Evolutionary conservation across 2,329 filamentous ascomycete species (phyloP).

Genomic region (Penicillium sp.): DNA sequence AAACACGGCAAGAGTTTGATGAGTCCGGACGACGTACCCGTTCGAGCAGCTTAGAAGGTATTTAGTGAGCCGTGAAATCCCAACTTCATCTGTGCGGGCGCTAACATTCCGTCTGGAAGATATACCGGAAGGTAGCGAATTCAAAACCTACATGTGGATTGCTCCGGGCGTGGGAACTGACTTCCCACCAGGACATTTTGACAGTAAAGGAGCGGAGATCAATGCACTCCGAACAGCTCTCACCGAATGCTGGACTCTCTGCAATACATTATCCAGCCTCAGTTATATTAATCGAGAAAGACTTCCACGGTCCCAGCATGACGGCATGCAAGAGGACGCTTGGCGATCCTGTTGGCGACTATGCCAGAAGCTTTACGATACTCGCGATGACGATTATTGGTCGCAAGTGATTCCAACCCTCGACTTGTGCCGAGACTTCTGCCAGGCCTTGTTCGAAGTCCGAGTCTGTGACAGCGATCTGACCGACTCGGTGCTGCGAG

Average conservation of each 20-base stretch:
- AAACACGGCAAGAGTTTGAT: slow-evolving; percentile 76
- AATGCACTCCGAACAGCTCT: slow-evolving; percentile 74
- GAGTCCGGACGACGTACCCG: slow-evolving; percentile 55
- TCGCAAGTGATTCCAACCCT: slow-evolving; percentile 73
- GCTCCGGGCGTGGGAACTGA: slow-evolving; percentile 24
- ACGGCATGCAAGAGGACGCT: slow-evolving; percentile 79
- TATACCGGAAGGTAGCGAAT: slow-evolving; percentile 35
- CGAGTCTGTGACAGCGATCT: slow-evolving; percentile 75
- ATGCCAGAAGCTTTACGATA: slow-evolving; percentile 85
- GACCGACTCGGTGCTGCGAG: slow-evolving; percentile 81
- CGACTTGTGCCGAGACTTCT: slow-evolving; percentile 88
- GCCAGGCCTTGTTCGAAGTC: slow-evolving; percentile 86
- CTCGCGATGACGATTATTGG: slow-evolving; percentile 69
- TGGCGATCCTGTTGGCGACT: slow-evolving; percentile 95
- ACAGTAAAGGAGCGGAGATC: slow-evolving; percentile 59
- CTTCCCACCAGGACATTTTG: slow-evolving; percentile 37
- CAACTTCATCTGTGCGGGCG: slow-evolving; percentile 24
- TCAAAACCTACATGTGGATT: neutral
- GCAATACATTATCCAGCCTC: slow-evolving; percentile 83
- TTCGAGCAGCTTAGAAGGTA: slow-evolving; percentile 78
- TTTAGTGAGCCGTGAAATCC: slow-evolving; percentile 29
- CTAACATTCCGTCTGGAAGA: slow-evolving; percentile 24
- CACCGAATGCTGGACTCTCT: slow-evolving; percentile 89
- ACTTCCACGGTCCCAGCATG: slow-evolving; percentile 73
- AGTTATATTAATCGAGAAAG: slow-evolving; percentile 81